A percentile compares a stretch with the other conserved stretches of the same genome.
Evolutionary conservation across 176 grass and related monocot genomes (phyloP).

Genomic region (Zea luxurians): DNA sequence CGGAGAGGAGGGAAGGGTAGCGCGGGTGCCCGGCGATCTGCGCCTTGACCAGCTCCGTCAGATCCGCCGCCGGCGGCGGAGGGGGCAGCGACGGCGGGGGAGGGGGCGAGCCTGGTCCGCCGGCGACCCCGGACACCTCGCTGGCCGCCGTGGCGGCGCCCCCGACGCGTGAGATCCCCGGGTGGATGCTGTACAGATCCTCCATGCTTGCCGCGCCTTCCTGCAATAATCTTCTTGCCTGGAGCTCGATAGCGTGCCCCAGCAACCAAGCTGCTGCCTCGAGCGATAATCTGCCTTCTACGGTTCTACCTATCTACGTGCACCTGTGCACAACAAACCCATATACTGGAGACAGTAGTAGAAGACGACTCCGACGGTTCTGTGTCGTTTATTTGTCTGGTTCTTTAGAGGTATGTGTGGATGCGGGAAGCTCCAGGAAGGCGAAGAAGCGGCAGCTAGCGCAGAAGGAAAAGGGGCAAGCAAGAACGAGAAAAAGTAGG

Average conservation of each 20-base stretch:
- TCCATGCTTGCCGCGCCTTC: conserved; percentile 45
- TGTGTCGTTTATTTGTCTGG: conserved; percentile 26
- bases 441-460: conserved; percentile 12
- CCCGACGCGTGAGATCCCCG: conserved; percentile 56
- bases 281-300: not conserved
- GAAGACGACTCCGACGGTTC: not conserved
- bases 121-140: conserved; percentile 45
- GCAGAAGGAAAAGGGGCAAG: conserved; percentile 4
- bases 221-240: conserved; percentile 3
- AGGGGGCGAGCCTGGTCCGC: conserved; percentile 11
- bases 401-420: conserved; percentile 24
- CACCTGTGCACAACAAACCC: conserved; percentile 9
- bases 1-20: conserved; percentile 81
- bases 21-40: conserved; percentile 94
- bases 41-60: conserved; percentile 81
- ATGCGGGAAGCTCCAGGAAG: conserved; percentile 10
- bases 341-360: conserved; percentile 1
- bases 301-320: conserved; percentile 28
- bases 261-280: not conserved
- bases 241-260: not conserved
- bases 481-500: conserved; percentile 12
- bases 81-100: conserved; percentile 13
- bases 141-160: conserved; percentile 15
- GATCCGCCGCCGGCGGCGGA: conserved; percentile 51
- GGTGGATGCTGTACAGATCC: conserved; percentile 92